phyloP scores from a whole-genome alignment of 495 filamentous ascomycete genomes.

The Darksidea phi region DNA sequence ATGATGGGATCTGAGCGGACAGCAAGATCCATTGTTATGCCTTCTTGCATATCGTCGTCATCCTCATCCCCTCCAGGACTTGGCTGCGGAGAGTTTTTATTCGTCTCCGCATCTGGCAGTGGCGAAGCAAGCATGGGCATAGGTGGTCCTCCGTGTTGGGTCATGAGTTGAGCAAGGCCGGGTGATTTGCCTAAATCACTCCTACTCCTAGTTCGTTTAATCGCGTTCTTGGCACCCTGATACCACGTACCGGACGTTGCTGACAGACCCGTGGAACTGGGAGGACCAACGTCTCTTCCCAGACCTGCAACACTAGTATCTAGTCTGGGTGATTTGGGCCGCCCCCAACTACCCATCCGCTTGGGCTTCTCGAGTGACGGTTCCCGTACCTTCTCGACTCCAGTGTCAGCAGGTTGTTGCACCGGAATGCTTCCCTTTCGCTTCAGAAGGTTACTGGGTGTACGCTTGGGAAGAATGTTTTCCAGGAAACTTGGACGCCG shows the following conservation, averaged over 20 bases:
- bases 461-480: constrained; percentile 33
- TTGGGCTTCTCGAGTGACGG: constrained; percentile 29
- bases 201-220: constrained; percentile 67
- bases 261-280: constrained; percentile 50
- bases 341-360: constrained; percentile 36
- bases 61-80: constrained; percentile 57
- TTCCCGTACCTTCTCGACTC: constrained; percentile 19
- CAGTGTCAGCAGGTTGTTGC: constrained; percentile 17
- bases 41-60: constrained; percentile 48
- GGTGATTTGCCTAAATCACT: constrained; percentile 62
- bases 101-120: constrained; percentile 35
- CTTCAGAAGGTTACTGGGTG: constrained; percentile 37
- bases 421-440: constrained; percentile 34
- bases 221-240: constrained; percentile 48
- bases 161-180: constrained; percentile 45
- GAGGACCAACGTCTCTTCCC: constrained; percentile 23
- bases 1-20: constrained; percentile 51
- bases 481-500: constrained; percentile 37
- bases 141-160: constrained; percentile 59
- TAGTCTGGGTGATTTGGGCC: constrained; percentile 38
- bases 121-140: constrained; percentile 53
- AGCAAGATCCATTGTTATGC: constrained; percentile 45
- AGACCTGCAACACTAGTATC: constrained; percentile 34
- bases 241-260: constrained; percentile 47
- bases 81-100: constrained; percentile 36